Evolutionary conservation across 495 filamentous ascomycete species (phyloP).

Genomic region (Schizothecium vesticola): DNA sequence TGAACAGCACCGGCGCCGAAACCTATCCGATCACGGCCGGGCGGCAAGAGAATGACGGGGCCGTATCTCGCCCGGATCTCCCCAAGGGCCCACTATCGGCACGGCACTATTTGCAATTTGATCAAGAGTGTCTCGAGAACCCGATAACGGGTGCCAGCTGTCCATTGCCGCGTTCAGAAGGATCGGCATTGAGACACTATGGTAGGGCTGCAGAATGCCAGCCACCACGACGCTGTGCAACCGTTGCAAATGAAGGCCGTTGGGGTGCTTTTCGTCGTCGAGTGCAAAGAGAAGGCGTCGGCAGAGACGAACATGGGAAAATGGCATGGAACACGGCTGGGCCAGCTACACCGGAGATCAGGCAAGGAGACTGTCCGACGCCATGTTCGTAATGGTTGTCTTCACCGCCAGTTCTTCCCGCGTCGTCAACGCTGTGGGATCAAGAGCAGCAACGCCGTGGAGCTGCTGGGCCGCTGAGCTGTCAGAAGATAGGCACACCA

Average conservation of each 20-base stretch:
- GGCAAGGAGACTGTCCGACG: not conserved
- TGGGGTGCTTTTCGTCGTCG: not conserved
- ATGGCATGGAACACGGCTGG: not conserved
- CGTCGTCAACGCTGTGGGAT: slow-evolving; percentile 10
- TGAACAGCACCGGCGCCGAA: too few relatives aligned
- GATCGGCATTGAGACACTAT: not conserved
- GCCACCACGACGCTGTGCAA: not conserved
- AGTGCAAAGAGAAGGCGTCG: not conserved
- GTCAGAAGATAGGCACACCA: slow-evolving; percentile 14
- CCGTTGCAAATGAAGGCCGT: not conserved
- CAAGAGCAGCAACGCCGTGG: not conserved
- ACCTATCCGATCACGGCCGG: too few relatives aligned
- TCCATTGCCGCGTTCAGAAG: not conserved
- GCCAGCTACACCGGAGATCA: not conserved
- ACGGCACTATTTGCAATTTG: too few relatives aligned
- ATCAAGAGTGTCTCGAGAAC: not conserved
- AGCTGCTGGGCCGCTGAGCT: slow-evolving; percentile 14
- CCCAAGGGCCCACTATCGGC: too few relatives aligned
- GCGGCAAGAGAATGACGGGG: too few relatives aligned
- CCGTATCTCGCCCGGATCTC: too few relatives aligned
- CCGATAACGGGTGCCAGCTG: not conserved
- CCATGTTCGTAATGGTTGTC: not conserved
- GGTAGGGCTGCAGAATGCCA: not conserved
- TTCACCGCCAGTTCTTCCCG: slow-evolving; percentile 28
- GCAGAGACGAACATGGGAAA: not conserved